Evolutionary conservation across 2,329 filamentous ascomycete species (phyloP), one percentile per base, ranked within the genome.

Genomic region (Alternaria burnsii): DNA sequence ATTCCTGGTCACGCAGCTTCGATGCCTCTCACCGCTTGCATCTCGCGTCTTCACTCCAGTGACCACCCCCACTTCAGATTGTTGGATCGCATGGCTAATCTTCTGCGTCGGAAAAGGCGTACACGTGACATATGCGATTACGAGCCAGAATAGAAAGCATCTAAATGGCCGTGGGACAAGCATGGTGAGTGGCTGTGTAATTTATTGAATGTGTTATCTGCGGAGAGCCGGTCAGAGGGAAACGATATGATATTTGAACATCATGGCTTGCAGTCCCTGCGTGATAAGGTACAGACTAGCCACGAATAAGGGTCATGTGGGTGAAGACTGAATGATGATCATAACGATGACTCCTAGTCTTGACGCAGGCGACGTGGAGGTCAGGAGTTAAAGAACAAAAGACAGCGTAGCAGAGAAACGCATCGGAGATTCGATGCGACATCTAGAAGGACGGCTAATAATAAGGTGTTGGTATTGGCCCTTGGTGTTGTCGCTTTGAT

Each of bases 31-130:
- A 68, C 70, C 67, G 41, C 70, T 65, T n/a, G 54, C 55, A 32
- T 73, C 70, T 51, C 61, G 65, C 11, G 66, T 68, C 4, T 56
- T 47, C 11, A 70, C 56, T 4, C 73, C 73, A 8, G 62, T 61
- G 6, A 71, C 70, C 12, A 72, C 46, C 16, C 63, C 61, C 3
- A 42, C 53, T 18, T 40, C 40, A 11, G 53, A 56, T 43, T 66
- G 58, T 10, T 63, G 56, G 18, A 26, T 16, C 18, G 7, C 14
- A 3, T 43, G 30, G 7, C 38, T 12, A 12, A 26, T 38, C 7
- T 6, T 38, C 20, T 18, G 10, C 40, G 18, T 5, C n/a, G 28
- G 30, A 24, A 59, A 12, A 5, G 61, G 57, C 14, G 55, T 63
- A 34, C 68, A 67, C 18, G 42, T 47, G 7, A 51, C 58, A n/a